phyloP scores from a whole-genome alignment of 2,329 filamentous ascomycete genomes.

The Fusarium tricinctum region DNA sequence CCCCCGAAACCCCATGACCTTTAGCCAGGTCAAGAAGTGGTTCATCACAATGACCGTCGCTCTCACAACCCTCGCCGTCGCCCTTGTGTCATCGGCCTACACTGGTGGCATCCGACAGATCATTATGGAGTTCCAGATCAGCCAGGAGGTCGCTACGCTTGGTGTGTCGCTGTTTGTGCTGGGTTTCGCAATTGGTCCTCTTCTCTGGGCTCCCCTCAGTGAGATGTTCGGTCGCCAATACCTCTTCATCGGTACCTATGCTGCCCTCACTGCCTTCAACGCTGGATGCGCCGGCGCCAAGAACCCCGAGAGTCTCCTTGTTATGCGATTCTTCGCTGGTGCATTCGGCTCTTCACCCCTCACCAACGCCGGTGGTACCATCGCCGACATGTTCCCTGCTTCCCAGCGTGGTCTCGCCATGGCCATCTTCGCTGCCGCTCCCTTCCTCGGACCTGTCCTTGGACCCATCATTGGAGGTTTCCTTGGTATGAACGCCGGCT shows the following conservation, averaged over 20 bases:
- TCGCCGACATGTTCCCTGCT: slow-evolving; percentile 82
- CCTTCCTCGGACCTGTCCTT: slow-evolving; percentile 77
- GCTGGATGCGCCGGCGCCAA: slow-evolving; percentile 80
- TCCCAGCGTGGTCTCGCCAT: slow-evolving; percentile 86
- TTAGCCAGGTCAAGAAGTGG: slow-evolving; percentile 36
- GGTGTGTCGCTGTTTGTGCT: slow-evolving; percentile 42
- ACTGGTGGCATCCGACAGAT: slow-evolving; percentile 38
- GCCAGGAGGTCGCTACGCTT: slow-evolving; percentile 40
- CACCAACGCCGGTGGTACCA: slow-evolving; percentile 66
- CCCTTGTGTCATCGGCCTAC: slow-evolving; percentile 39
- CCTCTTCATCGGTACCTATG: slow-evolving; percentile 68
- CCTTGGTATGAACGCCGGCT: slow-evolving; percentile 75
- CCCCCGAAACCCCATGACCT: slow-evolving; percentile 38
- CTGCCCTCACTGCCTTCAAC: slow-evolving; percentile 80
- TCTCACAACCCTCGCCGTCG: slow-evolving; percentile 35
- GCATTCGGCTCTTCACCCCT: slow-evolving; percentile 79
- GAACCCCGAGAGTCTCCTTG: slow-evolving; percentile 79
- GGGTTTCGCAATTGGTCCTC: slow-evolving; percentile 72
- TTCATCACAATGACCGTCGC: slow-evolving; percentile 43
- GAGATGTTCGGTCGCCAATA: slow-evolving; percentile 78
- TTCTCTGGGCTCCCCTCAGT: slow-evolving; percentile 80
- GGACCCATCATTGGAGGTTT: slow-evolving; percentile 73
- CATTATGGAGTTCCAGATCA: slow-evolving; percentile 36
- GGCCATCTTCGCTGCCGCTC: slow-evolving; percentile 83
- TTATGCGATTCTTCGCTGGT: slow-evolving; percentile 80